These are phyloP conservation scores for Bassia scoparia DNA, from an alignment of 148 eudicot genomes.

Conservation along the genomic window DNA sequence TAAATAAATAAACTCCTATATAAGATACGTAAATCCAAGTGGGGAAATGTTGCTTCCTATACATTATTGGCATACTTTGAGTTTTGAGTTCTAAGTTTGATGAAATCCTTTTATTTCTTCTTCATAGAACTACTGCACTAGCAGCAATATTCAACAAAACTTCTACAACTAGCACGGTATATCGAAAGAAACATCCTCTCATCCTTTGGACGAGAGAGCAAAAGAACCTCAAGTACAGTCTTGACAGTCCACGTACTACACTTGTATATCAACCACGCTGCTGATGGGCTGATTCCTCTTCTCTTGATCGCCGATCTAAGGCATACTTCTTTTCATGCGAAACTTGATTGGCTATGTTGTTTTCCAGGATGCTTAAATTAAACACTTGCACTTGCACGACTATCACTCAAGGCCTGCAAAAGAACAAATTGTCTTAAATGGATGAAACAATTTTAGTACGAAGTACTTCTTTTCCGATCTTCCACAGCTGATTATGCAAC, in stretches of 20 bases:
- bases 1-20: too few relatives aligned
- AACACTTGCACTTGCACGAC: slow-evolving; percentile 70
- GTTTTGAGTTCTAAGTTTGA: background rate
- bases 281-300: background rate
- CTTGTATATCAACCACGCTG: background rate
- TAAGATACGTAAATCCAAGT: slow-evolving; percentile 7
- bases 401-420: slow-evolving; percentile 53
- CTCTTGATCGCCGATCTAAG: slow-evolving; percentile 2
- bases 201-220: slow-evolving; percentile 25
- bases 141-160: slow-evolving; percentile 11
- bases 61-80: slow-evolving; percentile 11
- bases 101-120: background rate
- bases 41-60: slow-evolving; percentile 14
- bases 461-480: too few relatives aligned
- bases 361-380: slow-evolving; percentile 29
- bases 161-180: slow-evolving; percentile 10
- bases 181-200: slow-evolving; percentile 15
- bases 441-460: background rate
- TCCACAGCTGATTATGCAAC: background rate
- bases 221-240: slow-evolving; percentile 5
- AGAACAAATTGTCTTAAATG: background rate
- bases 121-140: background rate
- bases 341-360: slow-evolving; percentile 17
- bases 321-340: background rate
- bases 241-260: slow-evolving; percentile 5